These are phyloP conservation scores for Aspergillus panamensis DNA, from an alignment of 495 filamentous ascomycete genomes.

Conservation along the genomic window DNA sequence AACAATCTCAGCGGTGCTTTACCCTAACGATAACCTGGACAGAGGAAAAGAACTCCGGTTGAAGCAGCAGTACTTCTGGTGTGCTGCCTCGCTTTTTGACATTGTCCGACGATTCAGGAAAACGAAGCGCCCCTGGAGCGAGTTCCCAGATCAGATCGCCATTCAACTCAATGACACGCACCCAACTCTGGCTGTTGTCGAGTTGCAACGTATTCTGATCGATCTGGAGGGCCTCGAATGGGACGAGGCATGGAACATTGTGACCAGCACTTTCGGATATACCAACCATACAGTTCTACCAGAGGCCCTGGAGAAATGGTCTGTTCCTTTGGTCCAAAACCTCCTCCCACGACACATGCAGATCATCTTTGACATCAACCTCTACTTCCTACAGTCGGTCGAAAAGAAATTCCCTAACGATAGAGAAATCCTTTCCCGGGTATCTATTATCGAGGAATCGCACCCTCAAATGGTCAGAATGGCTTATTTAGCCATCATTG, in stretches of 20 bases:
- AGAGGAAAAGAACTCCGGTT: conserved; percentile 94
- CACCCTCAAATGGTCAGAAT: conserved; percentile 98
- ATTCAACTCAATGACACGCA: conserved; percentile 99
- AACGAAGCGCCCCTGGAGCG: conserved; percentile 81
- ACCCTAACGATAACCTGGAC: conserved; percentile 96
- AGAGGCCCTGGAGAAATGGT: conserved; percentile 98
- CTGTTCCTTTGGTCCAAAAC: conserved; percentile 86
- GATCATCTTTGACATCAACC: conserved; percentile 98
- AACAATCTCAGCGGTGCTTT: conserved; percentile 95
- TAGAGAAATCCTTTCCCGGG: conserved; percentile 73
- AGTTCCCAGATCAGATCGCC: conserved; percentile 91
- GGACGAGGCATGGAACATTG: conserved; percentile 88
- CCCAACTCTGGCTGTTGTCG: conserved; percentile 92
- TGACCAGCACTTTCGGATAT: conserved; percentile 79
- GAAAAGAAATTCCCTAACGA: conserved; percentile 89
- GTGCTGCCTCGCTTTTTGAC: conserved; percentile 90
- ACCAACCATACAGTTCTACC: conserved; percentile 98
- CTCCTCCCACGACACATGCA: conserved; percentile 92
- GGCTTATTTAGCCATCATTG: conserved; percentile 91
- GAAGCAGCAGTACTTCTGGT: conserved; percentile 99
- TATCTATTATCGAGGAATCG: conserved; percentile 96
- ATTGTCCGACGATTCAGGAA: conserved; percentile 99
- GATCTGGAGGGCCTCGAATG: conserved; percentile 88
- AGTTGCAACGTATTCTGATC: conserved; percentile 86
- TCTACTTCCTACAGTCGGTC: conserved; percentile 85